Base-by-base conservation (phyloP, 768 basidiomycete genomes). In the Termitomyces sp. region DNA sequence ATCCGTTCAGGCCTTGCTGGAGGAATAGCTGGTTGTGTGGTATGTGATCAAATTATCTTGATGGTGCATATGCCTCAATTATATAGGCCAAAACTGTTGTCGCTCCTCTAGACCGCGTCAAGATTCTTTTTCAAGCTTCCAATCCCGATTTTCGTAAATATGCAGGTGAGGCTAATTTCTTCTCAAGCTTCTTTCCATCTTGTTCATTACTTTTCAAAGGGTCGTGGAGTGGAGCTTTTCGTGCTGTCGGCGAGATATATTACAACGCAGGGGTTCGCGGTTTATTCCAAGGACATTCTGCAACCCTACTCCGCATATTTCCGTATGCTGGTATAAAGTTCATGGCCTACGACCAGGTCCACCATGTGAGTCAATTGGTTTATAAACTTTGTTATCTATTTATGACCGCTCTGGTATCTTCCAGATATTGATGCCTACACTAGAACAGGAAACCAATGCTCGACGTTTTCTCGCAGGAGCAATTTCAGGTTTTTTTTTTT, bases 301-400 rank as follows among this genome's bases (percentile, higher is more conserved):
- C 93, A 35, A 99, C 97, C 3, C 80, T 99, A 51, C 73, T 97
- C 48, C 86, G 97, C 57, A 88, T 98, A 65, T 96, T 97, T 70
- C 97, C 97, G 8, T 98, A 98, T 67, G 97, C 97, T 30, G 92
- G 88, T 59, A 90, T 98, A 72, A 97, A 95, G 72, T 99, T 94
- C 68, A 94, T 98, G 87, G 84, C 90, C 4, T 99, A 98, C 69
- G 96, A 98, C 71, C 85, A 91, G 69, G 76, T 90, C 57, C 90
- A 92, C 72, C 68, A 82, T 61, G 92, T 95, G 63, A 66, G 79
- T 24, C 26, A 10, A 32, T 1, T 16, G 9, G 16, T 56, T 57
- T 16, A 33, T 13, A 36, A 45, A 24, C 2, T n/a, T 32, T 13
- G 6, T 33, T 24, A 7, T 20, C 54, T 16, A 13, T 33, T 26